A percentile compares a stretch with the other conserved stretches of the same genome.
Evolutionary conservation across 805 yeast genomes (phyloP).

Genomic region (Metschnikowia anglica): DNA sequence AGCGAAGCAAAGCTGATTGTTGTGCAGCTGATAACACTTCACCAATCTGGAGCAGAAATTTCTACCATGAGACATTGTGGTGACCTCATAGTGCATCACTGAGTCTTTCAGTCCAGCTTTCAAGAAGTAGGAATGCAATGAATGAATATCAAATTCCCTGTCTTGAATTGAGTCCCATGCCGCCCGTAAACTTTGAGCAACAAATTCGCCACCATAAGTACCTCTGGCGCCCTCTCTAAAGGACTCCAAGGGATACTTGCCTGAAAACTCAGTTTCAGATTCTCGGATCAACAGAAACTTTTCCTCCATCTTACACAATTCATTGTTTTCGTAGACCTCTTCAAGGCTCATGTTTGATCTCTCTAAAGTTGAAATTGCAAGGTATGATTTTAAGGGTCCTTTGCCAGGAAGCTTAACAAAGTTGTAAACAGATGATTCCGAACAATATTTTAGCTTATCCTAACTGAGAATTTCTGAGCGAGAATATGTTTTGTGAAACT

Average conservation of each 20-base stretch:
- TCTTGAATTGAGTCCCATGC: slow-evolving; percentile 29
- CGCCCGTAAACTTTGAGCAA: slow-evolving; percentile 27
- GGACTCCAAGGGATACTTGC: slow-evolving; percentile 28
- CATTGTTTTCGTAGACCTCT: slow-evolving; percentile 12
- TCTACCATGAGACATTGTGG: slow-evolving; percentile 23
- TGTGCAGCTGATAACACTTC: slow-evolving; percentile 24
- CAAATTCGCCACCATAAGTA: slow-evolving; percentile 32
- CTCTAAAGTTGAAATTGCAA: not conserved
- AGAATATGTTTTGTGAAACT: not conserved
- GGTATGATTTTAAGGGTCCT: no score
- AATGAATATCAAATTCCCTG: slow-evolving; percentile 26
- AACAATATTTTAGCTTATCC: no score
- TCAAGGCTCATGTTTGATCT: slow-evolving; percentile 14
- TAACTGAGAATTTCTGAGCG: not conserved
- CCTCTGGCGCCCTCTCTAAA: slow-evolving; percentile 25
- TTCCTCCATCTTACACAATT: slow-evolving; percentile 22
- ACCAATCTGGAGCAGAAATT: slow-evolving; percentile 27
- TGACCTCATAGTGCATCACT: slow-evolving; percentile 29
- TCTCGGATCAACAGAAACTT: slow-evolving; percentile 18
- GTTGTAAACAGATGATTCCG: no score
- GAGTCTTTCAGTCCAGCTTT: slow-evolving; percentile 25
- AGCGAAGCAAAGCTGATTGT: slow-evolving; percentile 23
- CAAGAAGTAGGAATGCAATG: slow-evolving; percentile 30
- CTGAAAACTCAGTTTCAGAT: slow-evolving; percentile 20
- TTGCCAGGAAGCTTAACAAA: no score